Conservation (phyloP, 768 basidiomycete genomes). For the Hirschioporus abietinus region DNA sequence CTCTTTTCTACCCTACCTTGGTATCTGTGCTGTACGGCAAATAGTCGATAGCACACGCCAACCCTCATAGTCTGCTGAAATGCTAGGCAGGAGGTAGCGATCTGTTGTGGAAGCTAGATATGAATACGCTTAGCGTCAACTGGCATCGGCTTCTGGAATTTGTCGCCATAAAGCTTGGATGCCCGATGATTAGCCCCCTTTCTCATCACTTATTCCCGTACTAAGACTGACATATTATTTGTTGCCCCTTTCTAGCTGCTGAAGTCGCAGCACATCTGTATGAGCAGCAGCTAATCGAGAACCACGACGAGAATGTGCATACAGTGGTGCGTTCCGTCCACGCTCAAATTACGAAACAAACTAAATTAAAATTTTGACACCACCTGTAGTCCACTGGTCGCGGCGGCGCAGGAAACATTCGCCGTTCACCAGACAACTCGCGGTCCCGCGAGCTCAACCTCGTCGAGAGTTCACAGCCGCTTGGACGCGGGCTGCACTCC, state of each 20-base stretch:
- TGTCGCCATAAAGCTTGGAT: too few species aligned
- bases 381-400: conserved; percentile 53
- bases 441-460: conserved; percentile 39
- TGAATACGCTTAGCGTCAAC: too few species aligned
- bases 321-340: conserved; percentile 23
- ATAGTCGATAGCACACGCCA: too few species aligned
- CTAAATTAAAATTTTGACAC: too few species aligned
- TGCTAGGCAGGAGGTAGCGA: too few species aligned
- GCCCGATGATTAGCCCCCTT: not conserved
- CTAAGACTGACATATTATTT: not conserved
- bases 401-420: conserved; percentile 62
- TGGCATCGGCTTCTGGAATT: too few species aligned
- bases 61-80: too few species aligned
- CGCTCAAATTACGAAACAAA: too few species aligned
- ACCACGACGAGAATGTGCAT: conserved; percentile 23
- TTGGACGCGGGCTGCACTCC: conserved; percentile 30
- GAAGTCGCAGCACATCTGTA: conserved; percentile 12
- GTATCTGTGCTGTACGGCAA: too few species aligned
- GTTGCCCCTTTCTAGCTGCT: not conserved
- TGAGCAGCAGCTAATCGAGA: conserved; percentile 36
- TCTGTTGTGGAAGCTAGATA: too few species aligned
- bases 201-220: not conserved
- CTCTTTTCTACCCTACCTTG: too few species aligned
- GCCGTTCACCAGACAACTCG: conserved; percentile 20
- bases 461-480: not conserved